Conservation (phyloP, 352 stramenopile genomes). For the Elongisporangium undulatum region DNA sequence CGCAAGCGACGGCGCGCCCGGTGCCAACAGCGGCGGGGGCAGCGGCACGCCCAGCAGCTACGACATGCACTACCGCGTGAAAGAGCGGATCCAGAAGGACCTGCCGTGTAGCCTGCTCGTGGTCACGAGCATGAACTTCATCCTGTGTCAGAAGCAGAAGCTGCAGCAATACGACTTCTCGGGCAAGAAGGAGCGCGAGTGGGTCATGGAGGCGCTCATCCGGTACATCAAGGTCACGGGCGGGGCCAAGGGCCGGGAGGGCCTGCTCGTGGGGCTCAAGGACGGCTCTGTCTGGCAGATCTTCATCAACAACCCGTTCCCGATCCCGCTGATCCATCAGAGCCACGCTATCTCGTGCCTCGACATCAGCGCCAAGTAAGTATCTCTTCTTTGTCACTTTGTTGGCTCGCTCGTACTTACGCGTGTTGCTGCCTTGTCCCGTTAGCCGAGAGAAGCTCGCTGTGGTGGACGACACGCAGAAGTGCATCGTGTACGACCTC, state of each 20-base stretch:
- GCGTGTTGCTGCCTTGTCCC: neutral
- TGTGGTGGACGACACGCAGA: slow-evolving; percentile 88
- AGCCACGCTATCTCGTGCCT: slow-evolving; percentile 84
- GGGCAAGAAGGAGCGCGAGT: slow-evolving; percentile 83
- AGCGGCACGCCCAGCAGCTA: slow-evolving; percentile 45
- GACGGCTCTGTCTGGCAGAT: slow-evolving; percentile 90
- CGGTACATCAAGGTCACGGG: slow-evolving; percentile 92
- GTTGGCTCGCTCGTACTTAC: neutral
- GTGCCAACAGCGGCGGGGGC: slow-evolving; percentile 7
- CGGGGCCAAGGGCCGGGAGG: slow-evolving; percentile 85
- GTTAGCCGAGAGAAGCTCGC: slow-evolving; percentile 85
- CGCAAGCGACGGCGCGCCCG: slow-evolving; percentile 39
- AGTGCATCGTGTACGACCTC: slow-evolving; percentile 90
- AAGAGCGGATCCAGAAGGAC: slow-evolving; percentile 84
- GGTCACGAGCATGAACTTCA: slow-evolving; percentile 89
- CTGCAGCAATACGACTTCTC: slow-evolving; percentile 91
- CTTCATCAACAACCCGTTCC: slow-evolving; percentile 95
- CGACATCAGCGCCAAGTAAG: slow-evolving; percentile 84
- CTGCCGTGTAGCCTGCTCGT: slow-evolving; percentile 85
- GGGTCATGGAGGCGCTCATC: slow-evolving; percentile 86
- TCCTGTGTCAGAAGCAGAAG: slow-evolving; percentile 91
- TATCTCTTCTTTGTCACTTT: slow-evolving; percentile 1
- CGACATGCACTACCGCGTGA: slow-evolving; percentile 93
- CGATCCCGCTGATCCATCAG: slow-evolving; percentile 89
- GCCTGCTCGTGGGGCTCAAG: slow-evolving; percentile 90